Conservation (phyloP, 352 stramenopile species). For the Elongisporangium undulatum region DNA sequence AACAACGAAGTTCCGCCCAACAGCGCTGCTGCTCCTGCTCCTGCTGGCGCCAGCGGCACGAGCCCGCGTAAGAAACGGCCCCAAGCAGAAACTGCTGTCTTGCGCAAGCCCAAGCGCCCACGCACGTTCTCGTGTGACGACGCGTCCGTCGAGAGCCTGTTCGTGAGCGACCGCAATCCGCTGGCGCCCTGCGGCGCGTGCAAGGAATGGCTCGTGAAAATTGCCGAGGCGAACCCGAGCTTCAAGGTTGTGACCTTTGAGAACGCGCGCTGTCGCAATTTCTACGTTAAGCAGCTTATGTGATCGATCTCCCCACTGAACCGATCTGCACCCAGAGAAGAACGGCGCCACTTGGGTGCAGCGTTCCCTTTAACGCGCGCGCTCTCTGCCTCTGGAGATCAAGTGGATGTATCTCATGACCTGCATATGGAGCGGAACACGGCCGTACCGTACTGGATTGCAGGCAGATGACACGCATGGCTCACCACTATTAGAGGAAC, state of each 20-base stretch:
- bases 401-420: not conserved
- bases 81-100: constrained; percentile 2
- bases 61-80: constrained; percentile 5
- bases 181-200: constrained; percentile 97
- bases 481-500: too few species aligned
- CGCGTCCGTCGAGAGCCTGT: constrained; percentile 39
- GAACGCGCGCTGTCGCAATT: constrained; percentile 89
- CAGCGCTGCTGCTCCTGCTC: too few species aligned
- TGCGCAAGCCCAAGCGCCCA: constrained; percentile 74
- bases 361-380: not conserved
- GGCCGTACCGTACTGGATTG: not conserved
- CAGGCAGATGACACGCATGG: not conserved
- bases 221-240: constrained; percentile 96
- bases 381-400: not conserved
- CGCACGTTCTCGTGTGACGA: constrained; percentile 82
- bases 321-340: not conserved
- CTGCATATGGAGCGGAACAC: not conserved
- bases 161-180: constrained; percentile 90
- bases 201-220: constrained; percentile 99
- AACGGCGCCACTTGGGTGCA: not conserved
- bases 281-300: constrained; percentile 90
- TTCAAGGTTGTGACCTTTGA: constrained; percentile 98
- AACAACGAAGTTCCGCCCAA: constrained; percentile 1
- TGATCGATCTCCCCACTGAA: constrained; percentile 17
- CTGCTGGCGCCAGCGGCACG: constrained; percentile 2